Evolutionary conservation across 305 asterid species (phyloP), one percentile per base, ranked within the genome.

Genomic region (Fraxinus xanthoxyloides): DNA sequence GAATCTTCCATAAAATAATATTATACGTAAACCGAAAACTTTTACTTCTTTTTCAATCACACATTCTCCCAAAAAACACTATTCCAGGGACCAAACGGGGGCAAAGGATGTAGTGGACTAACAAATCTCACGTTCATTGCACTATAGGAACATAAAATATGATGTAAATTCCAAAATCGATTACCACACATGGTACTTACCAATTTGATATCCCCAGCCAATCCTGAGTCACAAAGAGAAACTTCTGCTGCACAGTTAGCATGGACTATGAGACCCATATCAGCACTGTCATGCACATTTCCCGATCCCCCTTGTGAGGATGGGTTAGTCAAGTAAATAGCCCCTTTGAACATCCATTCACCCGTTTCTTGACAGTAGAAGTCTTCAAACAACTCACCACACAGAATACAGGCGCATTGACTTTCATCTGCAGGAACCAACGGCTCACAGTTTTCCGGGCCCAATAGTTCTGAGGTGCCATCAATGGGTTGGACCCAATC

Each of bases 281-380:
- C 63, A 70, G 80, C 87, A 83, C 82, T 75, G 74, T 74, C 85
- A 32, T 80, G 75, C 17, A 48, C 17, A 81, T 56, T 77, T 72
- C 88, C 88, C 28, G 76, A 77, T 48, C 79, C 72, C 69, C 84
- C 88, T 35, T 77, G 74, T 17, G 76, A 74, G n/a, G 87, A 86
- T 19, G 91, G 89, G 36, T 34, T 78, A 74, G 83, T 87, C 85
- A 91, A 83, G 87, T 91, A 90, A 80, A 89, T 87, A 83, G 98
- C 97, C 83, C 94, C 98, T 87, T 83, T 90, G 87, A 92, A 96
- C 98, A 96, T 93, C 99, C 99, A 96, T 78, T 89, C 91, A 82
- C 89, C 89, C 73, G 82, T 88, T 84, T 90, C 97, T 77, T 77
- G 89, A 32, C 90, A 80, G 86, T 92, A 96, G 84, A 79, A 90